These are phyloP conservation scores for Termitomyces sp. DNA, from an alignment of 768 basidiomycete species.

Conservation along the genomic window DNA sequence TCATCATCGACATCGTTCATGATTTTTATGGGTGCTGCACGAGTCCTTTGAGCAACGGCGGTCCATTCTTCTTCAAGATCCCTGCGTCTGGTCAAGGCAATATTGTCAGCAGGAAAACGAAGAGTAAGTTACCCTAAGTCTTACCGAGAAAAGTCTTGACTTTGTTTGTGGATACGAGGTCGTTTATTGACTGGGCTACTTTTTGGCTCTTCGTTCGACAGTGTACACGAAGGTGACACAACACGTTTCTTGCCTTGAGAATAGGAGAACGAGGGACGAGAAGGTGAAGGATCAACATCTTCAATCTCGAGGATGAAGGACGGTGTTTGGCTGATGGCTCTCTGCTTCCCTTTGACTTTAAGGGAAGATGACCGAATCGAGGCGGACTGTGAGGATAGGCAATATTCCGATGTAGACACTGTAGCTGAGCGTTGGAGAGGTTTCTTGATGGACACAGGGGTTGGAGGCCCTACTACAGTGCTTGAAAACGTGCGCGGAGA, in stretches of 20 bases:
- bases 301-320: neutral
- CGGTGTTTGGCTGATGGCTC: neutral
- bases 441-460: neutral
- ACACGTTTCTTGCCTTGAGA: constrained; percentile 2
- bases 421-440: neutral
- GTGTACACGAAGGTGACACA: neutral
- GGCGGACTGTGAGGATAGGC: neutral
- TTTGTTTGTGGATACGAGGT: neutral
- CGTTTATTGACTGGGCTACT: neutral
- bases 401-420: neutral
- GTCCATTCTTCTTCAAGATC: constrained; percentile 34
- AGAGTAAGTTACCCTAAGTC: neutral
- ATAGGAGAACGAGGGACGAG: neutral
- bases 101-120: neutral
- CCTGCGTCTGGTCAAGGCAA: constrained; percentile 17
- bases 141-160: neutral
- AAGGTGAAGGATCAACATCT: neutral
- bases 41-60: constrained; percentile 18
- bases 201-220: neutral
- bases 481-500: neutral
- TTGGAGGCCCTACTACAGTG: neutral
- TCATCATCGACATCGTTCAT: constrained; percentile 42
- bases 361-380: neutral
- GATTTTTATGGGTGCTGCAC: constrained; percentile 33
- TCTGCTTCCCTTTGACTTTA: constrained; percentile 2